These are phyloP conservation scores for Diaporthe ilicicola DNA, from an alignment of 2,329 filamentous ascomycete species.

Conservation along the genomic window DNA sequence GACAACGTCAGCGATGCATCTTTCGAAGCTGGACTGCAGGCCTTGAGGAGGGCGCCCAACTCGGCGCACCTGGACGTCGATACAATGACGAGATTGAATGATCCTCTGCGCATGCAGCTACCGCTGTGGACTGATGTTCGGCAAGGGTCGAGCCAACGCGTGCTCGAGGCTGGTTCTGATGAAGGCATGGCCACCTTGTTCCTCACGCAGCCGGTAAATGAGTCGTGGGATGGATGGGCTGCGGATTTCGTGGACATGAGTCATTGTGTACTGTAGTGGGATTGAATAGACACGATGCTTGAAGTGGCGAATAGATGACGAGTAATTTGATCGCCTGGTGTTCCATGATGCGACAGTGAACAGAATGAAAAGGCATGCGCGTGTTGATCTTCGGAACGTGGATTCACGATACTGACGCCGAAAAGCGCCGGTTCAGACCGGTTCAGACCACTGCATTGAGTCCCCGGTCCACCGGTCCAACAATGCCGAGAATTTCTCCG, in stretches of 20 bases:
- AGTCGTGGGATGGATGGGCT: conserved; percentile 27
- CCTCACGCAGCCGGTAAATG: conserved; percentile 11
- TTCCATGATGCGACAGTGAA: neutral
- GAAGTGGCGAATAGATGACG: neutral
- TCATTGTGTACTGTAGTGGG: neutral
- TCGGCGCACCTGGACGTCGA: conserved; percentile 2
- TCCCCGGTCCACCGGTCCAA: conserved; percentile 20
- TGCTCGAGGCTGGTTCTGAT: conserved; percentile 9
- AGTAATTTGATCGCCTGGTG: neutral
- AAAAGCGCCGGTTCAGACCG: neutral
- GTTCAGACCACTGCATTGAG: neutral
- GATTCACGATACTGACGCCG: neutral
- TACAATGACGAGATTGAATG: conserved; percentile 10
- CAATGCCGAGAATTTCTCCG: conserved; percentile 33
- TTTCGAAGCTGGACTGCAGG: neutral
- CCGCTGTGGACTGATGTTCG: conserved; percentile 22
- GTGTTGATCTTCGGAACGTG: neutral
- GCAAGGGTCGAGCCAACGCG: conserved; percentile 8
- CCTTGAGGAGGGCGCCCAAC: neutral
- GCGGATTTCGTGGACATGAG: conserved; percentile 16
- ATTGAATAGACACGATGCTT: neutral
- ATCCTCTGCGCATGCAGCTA: conserved; percentile 2
- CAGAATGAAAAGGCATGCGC: neutral
- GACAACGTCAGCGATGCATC: conserved; percentile 7
- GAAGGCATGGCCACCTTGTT: conserved; percentile 22